phyloP scores from a whole-genome alignment of 805 yeast genomes.

The Zygotorulaspora sp. region DNA sequence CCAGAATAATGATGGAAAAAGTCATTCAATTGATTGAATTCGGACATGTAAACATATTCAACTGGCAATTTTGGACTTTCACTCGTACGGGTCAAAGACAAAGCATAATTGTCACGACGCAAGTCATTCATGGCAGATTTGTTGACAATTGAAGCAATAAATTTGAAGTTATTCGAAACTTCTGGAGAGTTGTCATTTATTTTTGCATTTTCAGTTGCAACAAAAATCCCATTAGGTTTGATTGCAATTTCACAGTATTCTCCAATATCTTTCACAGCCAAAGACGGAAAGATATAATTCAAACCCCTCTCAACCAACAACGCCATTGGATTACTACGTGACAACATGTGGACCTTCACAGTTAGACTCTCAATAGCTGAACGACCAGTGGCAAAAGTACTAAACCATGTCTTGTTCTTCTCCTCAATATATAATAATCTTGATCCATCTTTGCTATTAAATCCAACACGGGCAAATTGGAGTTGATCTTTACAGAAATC shows the following conservation, averaged over 20 bases:
- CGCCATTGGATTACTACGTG: constrained; percentile 76
- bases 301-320: constrained; percentile 60
- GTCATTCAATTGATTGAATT: constrained; percentile 75
- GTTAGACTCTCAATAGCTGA: constrained; percentile 61
- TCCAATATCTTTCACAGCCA: constrained; percentile 53
- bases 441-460: constrained; percentile 23
- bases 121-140: constrained; percentile 74
- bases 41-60: constrained; percentile 84
- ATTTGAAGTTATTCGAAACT: constrained; percentile 50
- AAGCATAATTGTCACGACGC: constrained; percentile 72
- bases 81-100: constrained; percentile 78
- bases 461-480: constrained; percentile 59
- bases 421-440: constrained; percentile 37
- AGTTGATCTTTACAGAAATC: constrained; percentile 54
- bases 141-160: constrained; percentile 78
- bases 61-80: constrained; percentile 67
- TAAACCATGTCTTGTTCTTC: constrained; percentile 36
- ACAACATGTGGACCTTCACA: constrained; percentile 57
- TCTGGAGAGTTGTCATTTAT: constrained; percentile 33
- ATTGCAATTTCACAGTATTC: constrained; percentile 54
- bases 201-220: constrained; percentile 25
- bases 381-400: constrained; percentile 85
- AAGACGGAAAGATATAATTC: constrained; percentile 52
- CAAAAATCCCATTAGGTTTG: constrained; percentile 40
- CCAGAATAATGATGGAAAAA: constrained; percentile 45